Conservation (phyloP, 2,329 filamentous ascomycete genomes). For the Amphichorda felina region DNA sequence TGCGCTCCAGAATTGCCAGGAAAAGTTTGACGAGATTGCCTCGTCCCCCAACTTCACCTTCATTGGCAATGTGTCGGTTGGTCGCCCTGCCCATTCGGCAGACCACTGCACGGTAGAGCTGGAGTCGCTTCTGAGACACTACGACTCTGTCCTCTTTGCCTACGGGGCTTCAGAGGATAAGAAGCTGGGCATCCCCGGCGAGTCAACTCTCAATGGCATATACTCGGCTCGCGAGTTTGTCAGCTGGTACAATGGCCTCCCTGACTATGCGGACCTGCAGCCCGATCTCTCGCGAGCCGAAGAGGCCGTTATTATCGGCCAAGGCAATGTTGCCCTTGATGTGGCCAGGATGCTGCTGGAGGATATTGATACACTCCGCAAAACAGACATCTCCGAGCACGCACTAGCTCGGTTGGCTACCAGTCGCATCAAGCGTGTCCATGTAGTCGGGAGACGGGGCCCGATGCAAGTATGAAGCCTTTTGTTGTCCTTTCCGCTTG, state of each 20-base stretch:
- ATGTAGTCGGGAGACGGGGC: constrained; percentile 79
- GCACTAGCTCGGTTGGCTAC: constrained; percentile 62
- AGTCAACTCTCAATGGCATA: constrained; percentile 59
- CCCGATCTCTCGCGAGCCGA: constrained; percentile 66
- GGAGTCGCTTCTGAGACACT: constrained; percentile 60
- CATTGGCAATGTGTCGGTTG: constrained; percentile 78
- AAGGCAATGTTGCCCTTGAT: constrained; percentile 93
- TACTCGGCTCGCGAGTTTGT: constrained; percentile 89
- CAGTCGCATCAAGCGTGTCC: constrained; percentile 68
- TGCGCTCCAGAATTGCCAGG: constrained; percentile 68
- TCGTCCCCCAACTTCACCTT: constrained; percentile 76
- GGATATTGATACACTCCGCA: constrained; percentile 58
- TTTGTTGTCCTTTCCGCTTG: background rate
- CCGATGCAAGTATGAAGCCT: constrained; percentile 59
- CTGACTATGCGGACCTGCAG: constrained; percentile 62
- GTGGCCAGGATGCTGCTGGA: constrained; percentile 80
- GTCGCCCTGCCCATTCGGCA: constrained; percentile 28
- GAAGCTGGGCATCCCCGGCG: constrained; percentile 67
- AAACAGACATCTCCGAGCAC: constrained; percentile 81
- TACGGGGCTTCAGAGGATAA: constrained; percentile 85
- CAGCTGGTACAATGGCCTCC: constrained; percentile 96
- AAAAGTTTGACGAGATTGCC: constrained; percentile 85
- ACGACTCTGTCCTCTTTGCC: constrained; percentile 84
- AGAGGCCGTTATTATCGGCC: constrained; percentile 79
- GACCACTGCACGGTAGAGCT: constrained; percentile 48